phyloP scores from a whole-genome alignment of 768 basidiomycete species.

The Amanita molliuscula region DNA sequence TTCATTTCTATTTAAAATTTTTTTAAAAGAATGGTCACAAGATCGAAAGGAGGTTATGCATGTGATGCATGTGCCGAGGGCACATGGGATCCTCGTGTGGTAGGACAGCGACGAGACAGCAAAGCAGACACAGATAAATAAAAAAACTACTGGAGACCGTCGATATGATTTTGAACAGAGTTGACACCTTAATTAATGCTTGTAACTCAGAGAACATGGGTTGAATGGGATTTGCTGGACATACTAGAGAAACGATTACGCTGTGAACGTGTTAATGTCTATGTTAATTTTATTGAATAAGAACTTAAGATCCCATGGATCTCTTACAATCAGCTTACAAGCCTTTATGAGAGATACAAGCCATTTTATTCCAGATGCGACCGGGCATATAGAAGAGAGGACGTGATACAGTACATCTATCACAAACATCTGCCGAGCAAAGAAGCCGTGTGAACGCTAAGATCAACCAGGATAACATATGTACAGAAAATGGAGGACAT shows the following conservation, averaged over 20 bases:
- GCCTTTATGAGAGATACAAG: background rate
- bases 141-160: background rate
- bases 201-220: background rate
- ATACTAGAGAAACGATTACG: too few species aligned
- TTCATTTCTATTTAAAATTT: too few species aligned
- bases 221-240: too few species aligned
- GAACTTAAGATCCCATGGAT: background rate
- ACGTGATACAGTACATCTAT: background rate
- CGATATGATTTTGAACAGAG: background rate
- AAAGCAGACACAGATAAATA: background rate
- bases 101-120: background rate
- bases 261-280: too few species aligned
- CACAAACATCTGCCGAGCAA: background rate
- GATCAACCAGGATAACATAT: background rate
- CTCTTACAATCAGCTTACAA: too few species aligned
- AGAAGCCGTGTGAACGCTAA: background rate
- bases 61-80: background rate
- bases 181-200: background rate
- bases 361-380: background rate
- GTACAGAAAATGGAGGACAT: background rate
- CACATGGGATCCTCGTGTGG: background rate
- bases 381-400: background rate
- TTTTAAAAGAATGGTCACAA: too few species aligned
- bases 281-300: background rate
- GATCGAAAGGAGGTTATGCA: background rate